Conservation (phyloP, 2,329 filamentous ascomycete genomes). For the Trichoderma sp. region DNA sequence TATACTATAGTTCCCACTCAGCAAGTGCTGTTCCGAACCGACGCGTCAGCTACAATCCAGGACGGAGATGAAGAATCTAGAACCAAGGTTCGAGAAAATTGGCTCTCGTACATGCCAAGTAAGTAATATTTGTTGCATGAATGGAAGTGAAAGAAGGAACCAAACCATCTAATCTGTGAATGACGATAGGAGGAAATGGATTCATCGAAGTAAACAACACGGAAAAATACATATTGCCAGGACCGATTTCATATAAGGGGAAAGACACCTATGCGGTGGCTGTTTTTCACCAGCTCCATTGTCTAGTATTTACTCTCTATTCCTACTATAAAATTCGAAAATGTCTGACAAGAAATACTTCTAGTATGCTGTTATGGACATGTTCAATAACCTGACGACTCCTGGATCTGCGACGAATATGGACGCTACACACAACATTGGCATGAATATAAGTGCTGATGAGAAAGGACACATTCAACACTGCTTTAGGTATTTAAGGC, state of each 20-base stretch:
- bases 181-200: not conserved
- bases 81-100: not conserved
- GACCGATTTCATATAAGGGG: not conserved
- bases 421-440: not conserved
- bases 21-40: not conserved
- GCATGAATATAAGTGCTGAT: not conserved
- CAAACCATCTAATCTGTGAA: not conserved
- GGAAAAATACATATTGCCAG: not conserved
- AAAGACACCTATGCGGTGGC: not conserved
- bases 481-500: constrained; percentile 4
- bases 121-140: not conserved
- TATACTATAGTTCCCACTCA: not conserved
- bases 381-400: not conserved
- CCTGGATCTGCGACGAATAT: not conserved
- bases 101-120: constrained; percentile 7
- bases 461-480: not conserved
- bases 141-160: not conserved
- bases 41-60: not conserved
- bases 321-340: too few relatives aligned
- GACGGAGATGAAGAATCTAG: not conserved
- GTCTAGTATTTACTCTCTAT: not conserved
- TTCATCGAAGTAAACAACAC: not conserved
- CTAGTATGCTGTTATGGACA: not conserved
- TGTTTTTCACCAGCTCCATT: constrained; percentile 11
- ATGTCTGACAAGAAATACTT: not conserved